These are phyloP conservation scores for Pythium brachiatum DNA, from an alignment of 352 stramenopile genomes.

Conservation along the genomic window DNA sequence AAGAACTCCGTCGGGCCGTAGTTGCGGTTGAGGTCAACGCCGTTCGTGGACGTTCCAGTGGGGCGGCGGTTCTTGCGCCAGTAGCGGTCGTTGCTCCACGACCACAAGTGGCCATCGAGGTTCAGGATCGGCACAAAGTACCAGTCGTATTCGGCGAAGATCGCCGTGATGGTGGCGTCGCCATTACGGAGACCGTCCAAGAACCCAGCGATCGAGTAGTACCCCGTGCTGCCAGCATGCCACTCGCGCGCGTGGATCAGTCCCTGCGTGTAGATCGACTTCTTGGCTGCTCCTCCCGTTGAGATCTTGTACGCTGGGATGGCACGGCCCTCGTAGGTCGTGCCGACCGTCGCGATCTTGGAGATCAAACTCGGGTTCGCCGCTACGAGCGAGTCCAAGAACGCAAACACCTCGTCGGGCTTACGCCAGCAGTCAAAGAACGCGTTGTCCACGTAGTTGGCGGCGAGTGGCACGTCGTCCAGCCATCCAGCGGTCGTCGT, in stretches of 20 bases:
- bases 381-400: constrained; percentile 21
- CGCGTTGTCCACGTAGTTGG: constrained; percentile 24
- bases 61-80: constrained; percentile 32
- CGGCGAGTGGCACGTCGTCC: background rate
- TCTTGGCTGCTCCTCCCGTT: constrained; percentile 7
- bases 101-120: constrained; percentile 23
- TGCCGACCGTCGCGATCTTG: constrained; percentile 25
- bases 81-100: constrained; percentile 16
- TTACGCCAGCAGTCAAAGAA: constrained; percentile 35
- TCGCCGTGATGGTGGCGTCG: constrained; percentile 14
- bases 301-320: constrained; percentile 31
- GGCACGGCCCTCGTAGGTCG: constrained; percentile 12
- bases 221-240: constrained; percentile 20
- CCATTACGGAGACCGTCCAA: constrained; percentile 20
- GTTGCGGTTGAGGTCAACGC: constrained; percentile 36
- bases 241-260: constrained; percentile 31
- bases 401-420: constrained; percentile 20
- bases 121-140: constrained; percentile 34
- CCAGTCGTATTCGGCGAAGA: constrained; percentile 26
- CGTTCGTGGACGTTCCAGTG: constrained; percentile 8
- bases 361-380: constrained; percentile 24
- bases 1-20: constrained; percentile 18
- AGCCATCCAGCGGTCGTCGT: constrained; percentile 9
- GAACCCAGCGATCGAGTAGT: constrained; percentile 23
- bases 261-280: constrained; percentile 24